Base-by-base conservation (phyloP, 208 protist species). In the Acanthamoeba divionensis region DNA sequence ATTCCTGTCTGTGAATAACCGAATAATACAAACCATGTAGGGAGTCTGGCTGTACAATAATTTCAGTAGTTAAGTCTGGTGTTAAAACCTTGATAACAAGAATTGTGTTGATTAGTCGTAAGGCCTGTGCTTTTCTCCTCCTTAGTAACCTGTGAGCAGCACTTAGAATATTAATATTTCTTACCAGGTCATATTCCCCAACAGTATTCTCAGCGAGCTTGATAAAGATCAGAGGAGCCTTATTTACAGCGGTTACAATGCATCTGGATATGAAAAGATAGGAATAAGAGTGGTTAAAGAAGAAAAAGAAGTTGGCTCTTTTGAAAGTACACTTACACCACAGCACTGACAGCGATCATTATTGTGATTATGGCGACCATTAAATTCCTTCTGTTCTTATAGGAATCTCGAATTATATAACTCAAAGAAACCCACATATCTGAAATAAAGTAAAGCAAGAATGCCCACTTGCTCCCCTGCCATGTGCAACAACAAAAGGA, bases 181-280 rank as follows among this genome's bases (percentile, higher is more conserved):
- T 10, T 65, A 91, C 89, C 55, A 91, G 77, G 41, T 91, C 89
- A 41, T 86, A 88, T 38, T 86, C 89, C 63, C 89, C 89, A 4
- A 91, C 69, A 13, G 52, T 71, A 62, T 91, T 88, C 50, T 91
- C 89, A 8, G 75, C 52, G 62, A 91, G 75, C 75, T 91, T 91
- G 33, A 91, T 24, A 38, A 91, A 91, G 4, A 91, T 52, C 2
- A 88, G 57, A 2, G 89, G 89, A 44, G 89, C 48, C 75, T 91
- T 87, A 31, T n/a, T 44, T 9, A 88, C 57, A n/a, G 63, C 54
- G 13, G 66, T 80, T 2, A 45, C 44, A 7, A 91, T 8, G 31
- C 33, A 45, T 15, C 21, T 44, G 7, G 21, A 13, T 13, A 48
- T 50, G 38, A 33, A 45, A 77, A 26, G 21, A 41, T 36, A 45